Conservation (phyloP, 176 grass and related monocot genomes). For the Oryza glumipatula region DNA sequence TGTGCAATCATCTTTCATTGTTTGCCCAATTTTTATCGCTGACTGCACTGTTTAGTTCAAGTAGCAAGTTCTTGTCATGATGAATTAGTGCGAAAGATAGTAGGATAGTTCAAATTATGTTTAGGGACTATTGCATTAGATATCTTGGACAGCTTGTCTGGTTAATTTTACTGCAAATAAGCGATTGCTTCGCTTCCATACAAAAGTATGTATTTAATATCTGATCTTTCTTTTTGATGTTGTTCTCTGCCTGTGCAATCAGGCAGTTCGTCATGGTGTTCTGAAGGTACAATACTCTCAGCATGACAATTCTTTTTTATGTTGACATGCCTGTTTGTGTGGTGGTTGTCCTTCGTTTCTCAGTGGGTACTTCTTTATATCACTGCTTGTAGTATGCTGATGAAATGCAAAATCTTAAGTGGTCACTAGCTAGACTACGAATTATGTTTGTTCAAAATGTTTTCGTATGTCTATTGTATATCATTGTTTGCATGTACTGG, state of each 20-base stretch:
- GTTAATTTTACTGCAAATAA: slow-evolving; percentile 8
- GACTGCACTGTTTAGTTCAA: slow-evolving; percentile 19
- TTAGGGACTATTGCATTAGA: background rate
- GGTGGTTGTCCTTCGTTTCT: background rate
- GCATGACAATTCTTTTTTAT: slow-evolving; percentile 1
- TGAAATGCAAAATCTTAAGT: background rate
- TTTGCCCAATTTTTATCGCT: background rate
- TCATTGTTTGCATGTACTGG: slow-evolving; percentile 20
- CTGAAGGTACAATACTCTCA: background rate
- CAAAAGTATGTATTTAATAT: background rate
- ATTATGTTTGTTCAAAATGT: background rate
- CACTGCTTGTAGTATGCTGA: background rate
- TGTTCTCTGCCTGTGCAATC: slow-evolving; percentile 4
- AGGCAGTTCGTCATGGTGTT: background rate
- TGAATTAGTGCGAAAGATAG: background rate
- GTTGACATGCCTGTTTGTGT: slow-evolving; percentile 4
- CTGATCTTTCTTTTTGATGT: slow-evolving; percentile 1
- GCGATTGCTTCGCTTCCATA: background rate
- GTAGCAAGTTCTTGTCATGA: background rate
- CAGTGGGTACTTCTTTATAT: slow-evolving; percentile 7
- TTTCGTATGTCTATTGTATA: background rate
- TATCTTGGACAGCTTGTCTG: background rate
- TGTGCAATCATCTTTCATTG: background rate
- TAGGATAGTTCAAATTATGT: background rate
- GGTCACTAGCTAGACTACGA: slow-evolving; percentile 8